Evolutionary conservation across 306 rosid species (phyloP).

Genomic region (Myrica gale): DNA sequence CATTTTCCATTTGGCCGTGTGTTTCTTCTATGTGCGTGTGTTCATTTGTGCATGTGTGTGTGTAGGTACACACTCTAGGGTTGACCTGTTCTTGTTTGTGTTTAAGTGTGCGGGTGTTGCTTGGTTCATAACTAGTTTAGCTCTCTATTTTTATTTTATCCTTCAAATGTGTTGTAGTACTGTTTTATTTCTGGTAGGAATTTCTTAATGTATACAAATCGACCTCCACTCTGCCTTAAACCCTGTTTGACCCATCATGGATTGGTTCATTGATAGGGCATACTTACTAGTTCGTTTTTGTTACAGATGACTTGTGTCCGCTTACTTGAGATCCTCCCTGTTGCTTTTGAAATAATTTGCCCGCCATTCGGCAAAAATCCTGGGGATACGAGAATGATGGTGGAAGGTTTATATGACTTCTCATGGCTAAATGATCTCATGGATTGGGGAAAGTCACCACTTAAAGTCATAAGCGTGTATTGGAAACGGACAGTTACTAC

Average conservation of each 20-base stretch:
- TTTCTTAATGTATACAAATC: background rate
- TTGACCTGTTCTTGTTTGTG: background rate
- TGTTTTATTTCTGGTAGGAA: background rate
- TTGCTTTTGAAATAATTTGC: constrained; percentile 53
- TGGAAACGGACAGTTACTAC: constrained; percentile 69
- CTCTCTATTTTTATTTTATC: background rate
- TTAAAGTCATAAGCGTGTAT: constrained; percentile 75
- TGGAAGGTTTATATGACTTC: constrained; percentile 45
- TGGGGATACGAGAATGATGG: constrained; percentile 36
- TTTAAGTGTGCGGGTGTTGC: background rate
- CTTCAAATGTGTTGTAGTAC: background rate
- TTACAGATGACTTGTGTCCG: constrained; percentile 97
- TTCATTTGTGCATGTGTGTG: background rate
- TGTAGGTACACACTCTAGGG: background rate
- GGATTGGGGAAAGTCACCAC: constrained; percentile 94
- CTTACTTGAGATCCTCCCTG: constrained; percentile 84
- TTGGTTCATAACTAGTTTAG: background rate
- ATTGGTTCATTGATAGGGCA: constrained; percentile 27
- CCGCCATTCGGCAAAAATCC: constrained; percentile 29
- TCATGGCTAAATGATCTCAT: constrained; percentile 75
- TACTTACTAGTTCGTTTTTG: constrained; percentile 39
- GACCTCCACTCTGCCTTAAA: background rate
- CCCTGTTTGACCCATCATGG: constrained; percentile 9
- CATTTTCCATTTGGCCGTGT: background rate
- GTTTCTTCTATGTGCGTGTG: background rate